These are phyloP conservation scores for Eucalyptus sp. DNA, from an alignment of 345 rosid species.

Conservation along the genomic window DNA sequence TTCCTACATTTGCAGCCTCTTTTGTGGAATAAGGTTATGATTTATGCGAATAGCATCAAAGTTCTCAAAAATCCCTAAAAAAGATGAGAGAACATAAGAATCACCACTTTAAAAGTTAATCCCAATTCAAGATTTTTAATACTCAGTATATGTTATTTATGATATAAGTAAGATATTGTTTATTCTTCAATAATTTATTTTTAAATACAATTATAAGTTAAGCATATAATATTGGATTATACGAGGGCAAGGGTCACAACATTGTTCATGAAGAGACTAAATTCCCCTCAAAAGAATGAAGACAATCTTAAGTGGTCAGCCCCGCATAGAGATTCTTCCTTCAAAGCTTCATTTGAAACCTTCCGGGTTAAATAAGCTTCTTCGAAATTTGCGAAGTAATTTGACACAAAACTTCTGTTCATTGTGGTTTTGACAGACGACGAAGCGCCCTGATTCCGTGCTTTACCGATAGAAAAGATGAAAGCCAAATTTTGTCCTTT, in stretches of 20 bases:
- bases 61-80: neutral
- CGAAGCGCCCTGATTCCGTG: neutral
- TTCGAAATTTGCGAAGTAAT: neutral
- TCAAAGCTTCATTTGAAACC: too few species aligned
- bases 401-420: neutral
- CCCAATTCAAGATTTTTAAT: neutral
- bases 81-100: neutral
- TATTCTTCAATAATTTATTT: too few species aligned
- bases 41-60: neutral
- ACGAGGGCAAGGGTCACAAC: neutral
- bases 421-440: neutral
- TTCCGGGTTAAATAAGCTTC: too few species aligned
- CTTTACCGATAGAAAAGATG: rapidly evolving
- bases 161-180: neutral
- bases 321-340: too few species aligned
- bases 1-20: neutral
- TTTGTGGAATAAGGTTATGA: neutral
- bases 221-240: too few species aligned
- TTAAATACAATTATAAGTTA: too few species aligned
- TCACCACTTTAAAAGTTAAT: neutral
- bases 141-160: neutral
- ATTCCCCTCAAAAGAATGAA: too few species aligned
- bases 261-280: too few species aligned
- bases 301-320: too few species aligned
- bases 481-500: neutral